Percentiles rank a stretch among this genome's conserved stretches.
Conservation (phyloP, 1,284 basidiomycete genomes). For the Trametes versicolor region DNA sequence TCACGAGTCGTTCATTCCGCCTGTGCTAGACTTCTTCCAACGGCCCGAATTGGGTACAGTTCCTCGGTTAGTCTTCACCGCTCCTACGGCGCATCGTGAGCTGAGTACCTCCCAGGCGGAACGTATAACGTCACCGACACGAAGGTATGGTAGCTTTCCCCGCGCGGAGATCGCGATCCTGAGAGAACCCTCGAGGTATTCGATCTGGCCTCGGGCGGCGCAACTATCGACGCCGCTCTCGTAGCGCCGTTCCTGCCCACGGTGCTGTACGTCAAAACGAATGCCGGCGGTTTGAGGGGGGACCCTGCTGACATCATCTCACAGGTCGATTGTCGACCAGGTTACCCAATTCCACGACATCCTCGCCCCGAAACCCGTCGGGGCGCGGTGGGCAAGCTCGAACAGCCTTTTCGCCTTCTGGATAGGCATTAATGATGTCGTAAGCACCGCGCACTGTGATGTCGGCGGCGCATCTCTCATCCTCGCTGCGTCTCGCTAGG, state of each 20-base stretch:
- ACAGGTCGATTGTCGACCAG: constrained; percentile 70
- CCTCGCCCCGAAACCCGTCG: constrained; percentile 59
- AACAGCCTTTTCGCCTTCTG: constrained; percentile 70
- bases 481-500: constrained; percentile 44
- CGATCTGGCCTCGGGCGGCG: constrained; percentile 68
- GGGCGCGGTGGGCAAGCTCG: constrained; percentile 61
- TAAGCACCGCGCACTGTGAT: constrained; percentile 37
- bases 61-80: constrained; percentile 52
- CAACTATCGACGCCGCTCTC: constrained; percentile 68
- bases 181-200: constrained; percentile 53
- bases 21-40: constrained; percentile 61
- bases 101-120: constrained; percentile 38
- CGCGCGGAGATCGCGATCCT: constrained; percentile 20
- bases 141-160: constrained; percentile 47
- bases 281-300: neutral
- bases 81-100: constrained; percentile 11
- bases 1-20: constrained; percentile 28
- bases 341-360: constrained; percentile 64
- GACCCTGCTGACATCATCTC: constrained; percentile 5
- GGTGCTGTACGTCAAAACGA: constrained; percentile 54
- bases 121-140: constrained; percentile 67
- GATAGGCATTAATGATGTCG: constrained; percentile 75
- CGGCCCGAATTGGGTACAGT: constrained; percentile 71
- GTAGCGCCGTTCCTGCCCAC: constrained; percentile 65
- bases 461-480: constrained; percentile 18